Evolutionary conservation across 2,329 filamentous ascomycete species (phyloP).

Genomic region (Amphichorda felina): DNA sequence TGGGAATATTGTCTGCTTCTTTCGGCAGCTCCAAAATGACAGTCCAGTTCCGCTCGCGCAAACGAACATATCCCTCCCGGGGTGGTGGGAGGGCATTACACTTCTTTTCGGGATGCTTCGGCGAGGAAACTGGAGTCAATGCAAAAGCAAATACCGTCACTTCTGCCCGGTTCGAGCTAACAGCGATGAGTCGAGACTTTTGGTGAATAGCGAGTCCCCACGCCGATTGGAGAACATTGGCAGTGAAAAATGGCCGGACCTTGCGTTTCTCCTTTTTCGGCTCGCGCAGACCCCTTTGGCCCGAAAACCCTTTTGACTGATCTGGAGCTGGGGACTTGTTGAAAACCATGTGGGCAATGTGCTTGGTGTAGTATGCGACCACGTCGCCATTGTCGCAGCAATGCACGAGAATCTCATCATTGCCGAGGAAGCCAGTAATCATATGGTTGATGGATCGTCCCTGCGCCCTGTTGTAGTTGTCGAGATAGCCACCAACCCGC

Average conservation of each 20-base stretch:
- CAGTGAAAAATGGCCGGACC: conserved; percentile 56
- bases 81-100: no score
- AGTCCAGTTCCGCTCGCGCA: conserved; percentile 34
- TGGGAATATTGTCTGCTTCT: conserved; percentile 36
- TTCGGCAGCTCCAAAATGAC: conserved; percentile 31
- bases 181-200: conserved; percentile 72
- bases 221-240: conserved; percentile 66
- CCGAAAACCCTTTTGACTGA: no score
- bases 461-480: conserved; percentile 35
- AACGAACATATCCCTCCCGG: conserved; percentile 24
- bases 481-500: conserved; percentile 39
- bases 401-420: conserved; percentile 55
- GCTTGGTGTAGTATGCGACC: conserved; percentile 53
- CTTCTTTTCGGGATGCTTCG: background rate
- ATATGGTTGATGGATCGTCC: conserved; percentile 60
- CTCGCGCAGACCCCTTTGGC: no score
- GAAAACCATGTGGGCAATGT: conserved; percentile 32
- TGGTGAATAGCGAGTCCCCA: conserved; percentile 84
- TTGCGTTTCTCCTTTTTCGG: no score
- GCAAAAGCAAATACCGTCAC: conserved; percentile 41
- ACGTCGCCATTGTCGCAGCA: conserved; percentile 69
- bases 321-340: background rate
- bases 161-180: conserved; percentile 61
- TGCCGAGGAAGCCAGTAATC: conserved; percentile 55
- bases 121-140: conserved; percentile 9